Conservation (phyloP, 2,329 filamentous ascomycete species). For the Penicillium crustosum region DNA sequence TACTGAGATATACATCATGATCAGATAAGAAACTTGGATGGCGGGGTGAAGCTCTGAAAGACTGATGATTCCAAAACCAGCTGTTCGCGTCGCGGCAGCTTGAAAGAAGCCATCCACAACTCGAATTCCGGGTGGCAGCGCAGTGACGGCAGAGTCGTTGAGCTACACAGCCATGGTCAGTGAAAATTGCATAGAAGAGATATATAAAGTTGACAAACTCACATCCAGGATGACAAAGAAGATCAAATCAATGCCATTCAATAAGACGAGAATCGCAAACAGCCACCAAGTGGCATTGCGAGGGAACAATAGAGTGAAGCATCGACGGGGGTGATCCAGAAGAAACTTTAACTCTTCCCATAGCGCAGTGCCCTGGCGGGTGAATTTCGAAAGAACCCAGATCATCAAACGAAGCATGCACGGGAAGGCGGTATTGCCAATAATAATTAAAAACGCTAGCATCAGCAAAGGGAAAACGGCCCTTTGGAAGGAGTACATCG, state of each 20-base stretch:
- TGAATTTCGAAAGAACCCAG: conserved; percentile 71
- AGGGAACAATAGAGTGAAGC: conserved; percentile 93
- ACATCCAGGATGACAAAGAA: conserved; percentile 93
- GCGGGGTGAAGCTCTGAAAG: conserved; percentile 78
- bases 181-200: background rate
- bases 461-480: conserved; percentile 74
- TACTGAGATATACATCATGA: conserved; percentile 99
- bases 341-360: conserved; percentile 92
- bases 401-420: conserved; percentile 93
- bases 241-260: conserved; percentile 83
- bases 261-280: conserved; percentile 75
- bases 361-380: conserved; percentile 65
- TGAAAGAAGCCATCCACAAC: conserved; percentile 89
- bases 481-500: conserved; percentile 83
- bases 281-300: conserved; percentile 93
- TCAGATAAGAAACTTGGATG: conserved; percentile 88
- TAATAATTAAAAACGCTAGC: conserved; percentile 82
- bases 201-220: conserved; percentile 43
- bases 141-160: conserved; percentile 66
- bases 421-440: conserved; percentile 93
- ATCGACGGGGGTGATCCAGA: conserved; percentile 90
- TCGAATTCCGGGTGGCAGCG: conserved; percentile 69
- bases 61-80: conserved; percentile 82
- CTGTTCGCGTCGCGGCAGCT: conserved; percentile 83
- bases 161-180: conserved; percentile 52